Conservation (phyloP, 306 rosid genomes). For the Citrullus colocynthis region DNA sequence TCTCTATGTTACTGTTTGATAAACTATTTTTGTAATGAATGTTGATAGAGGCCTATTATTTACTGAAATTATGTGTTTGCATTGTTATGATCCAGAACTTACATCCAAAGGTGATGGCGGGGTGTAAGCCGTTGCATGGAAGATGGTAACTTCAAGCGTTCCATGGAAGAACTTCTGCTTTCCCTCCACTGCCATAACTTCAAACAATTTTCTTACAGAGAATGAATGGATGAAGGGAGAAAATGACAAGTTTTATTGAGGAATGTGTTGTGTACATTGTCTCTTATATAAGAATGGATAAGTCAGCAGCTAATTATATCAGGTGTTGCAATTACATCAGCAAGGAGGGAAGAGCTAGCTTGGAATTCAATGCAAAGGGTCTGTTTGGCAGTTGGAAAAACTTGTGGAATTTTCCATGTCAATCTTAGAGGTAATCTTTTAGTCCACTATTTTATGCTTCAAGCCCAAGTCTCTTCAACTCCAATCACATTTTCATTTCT, state of each 20-base stretch:
- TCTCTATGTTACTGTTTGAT: background rate
- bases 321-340: slow-evolving; percentile 1
- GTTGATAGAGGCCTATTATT: background rate
- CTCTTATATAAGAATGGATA: slow-evolving; percentile 18
- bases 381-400: slow-evolving; percentile 34
- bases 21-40: background rate
- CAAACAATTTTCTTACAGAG: background rate
- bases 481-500: slow-evolving; percentile 21
- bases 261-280: background rate
- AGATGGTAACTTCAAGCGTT: slow-evolving; percentile 82
- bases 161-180: slow-evolving; percentile 58
- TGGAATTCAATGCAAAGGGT: slow-evolving; percentile 34
- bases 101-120: slow-evolving; percentile 65
- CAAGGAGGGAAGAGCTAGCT: slow-evolving; percentile 26
- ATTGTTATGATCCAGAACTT: slow-evolving; percentile 15
- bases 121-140: slow-evolving; percentile 62
- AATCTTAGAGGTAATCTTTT: slow-evolving; percentile 35
- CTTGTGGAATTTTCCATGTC: slow-evolving; percentile 43
- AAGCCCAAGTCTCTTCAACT: slow-evolving; percentile 41
- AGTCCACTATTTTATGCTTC: slow-evolving; percentile 42
- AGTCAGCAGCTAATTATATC: slow-evolving; percentile 7
- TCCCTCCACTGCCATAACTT: slow-evolving; percentile 35
- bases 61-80: background rate
- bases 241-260: background rate
- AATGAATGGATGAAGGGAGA: background rate